phyloP scores from a whole-genome alignment of 768 basidiomycete species.

The Boletus subcaerulescens region DNA sequence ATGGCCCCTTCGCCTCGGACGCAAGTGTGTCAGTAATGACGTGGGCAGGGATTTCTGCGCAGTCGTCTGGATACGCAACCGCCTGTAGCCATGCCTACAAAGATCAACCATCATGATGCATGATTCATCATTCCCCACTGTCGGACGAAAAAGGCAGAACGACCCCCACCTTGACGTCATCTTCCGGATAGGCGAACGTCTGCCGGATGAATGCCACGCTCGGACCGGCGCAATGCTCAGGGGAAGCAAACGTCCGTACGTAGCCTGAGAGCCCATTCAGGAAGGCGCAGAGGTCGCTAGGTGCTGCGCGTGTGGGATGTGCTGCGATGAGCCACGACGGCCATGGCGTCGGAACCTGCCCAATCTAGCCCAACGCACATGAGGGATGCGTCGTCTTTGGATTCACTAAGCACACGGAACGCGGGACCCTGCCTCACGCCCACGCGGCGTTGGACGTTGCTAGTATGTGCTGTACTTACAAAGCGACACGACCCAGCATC shows the following conservation, averaged over 20 bases:
- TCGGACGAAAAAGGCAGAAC: too few species aligned
- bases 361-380: conserved; percentile 50
- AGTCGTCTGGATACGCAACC: conserved; percentile 70
- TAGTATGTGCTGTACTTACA: conserved; percentile 48
- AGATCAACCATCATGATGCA: background rate
- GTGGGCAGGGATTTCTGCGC: conserved; percentile 56
- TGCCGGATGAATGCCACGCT: conserved; percentile 74
- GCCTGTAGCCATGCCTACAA: conserved; percentile 77
- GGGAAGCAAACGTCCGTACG: conserved; percentile 64
- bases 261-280: conserved; percentile 59
- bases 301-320: conserved; percentile 61
- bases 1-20: conserved; percentile 22
- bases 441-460: background rate
- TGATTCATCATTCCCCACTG: too few species aligned
- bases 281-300: conserved; percentile 53
- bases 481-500: conserved; percentile 80
- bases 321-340: conserved; percentile 95
- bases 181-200: conserved; percentile 77
- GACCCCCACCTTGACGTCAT: conserved; percentile 66
- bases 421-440: too few species aligned
- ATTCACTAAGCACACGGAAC: too few species aligned
- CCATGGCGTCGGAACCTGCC: conserved; percentile 90
- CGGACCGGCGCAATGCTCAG: conserved; percentile 50
- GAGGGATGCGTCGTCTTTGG: too few species aligned
- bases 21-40: conserved; percentile 69